phyloP scores from a whole-genome alignment of 1,139 yeast species.

The Saccharomyces hybrid region DNA sequence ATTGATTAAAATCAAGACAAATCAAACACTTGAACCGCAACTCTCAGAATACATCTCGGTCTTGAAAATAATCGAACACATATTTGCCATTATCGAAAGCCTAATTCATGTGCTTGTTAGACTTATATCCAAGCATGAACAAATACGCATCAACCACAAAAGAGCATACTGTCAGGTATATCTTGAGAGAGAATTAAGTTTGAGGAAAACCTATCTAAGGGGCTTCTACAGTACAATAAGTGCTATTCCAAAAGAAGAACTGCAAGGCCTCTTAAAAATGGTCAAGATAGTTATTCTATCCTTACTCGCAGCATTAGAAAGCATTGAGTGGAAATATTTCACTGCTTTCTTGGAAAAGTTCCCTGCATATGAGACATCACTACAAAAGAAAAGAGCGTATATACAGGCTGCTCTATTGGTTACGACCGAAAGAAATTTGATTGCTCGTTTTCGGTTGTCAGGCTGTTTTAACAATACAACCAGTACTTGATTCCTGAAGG shows the following conservation, averaged over 20 bases:
- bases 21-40: not conserved
- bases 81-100: conserved; percentile 9
- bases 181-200: not conserved
- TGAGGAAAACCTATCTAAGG: not conserved
- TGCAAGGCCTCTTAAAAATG: not conserved
- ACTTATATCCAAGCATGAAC: not conserved
- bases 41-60: not conserved
- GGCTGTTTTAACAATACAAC: conserved; percentile 6
- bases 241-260: not conserved
- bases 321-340: conserved; percentile 5
- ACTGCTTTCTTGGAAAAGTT: not conserved
- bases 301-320: conserved; percentile 3
- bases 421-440: conserved; percentile 13
- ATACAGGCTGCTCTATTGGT: conserved; percentile 17
- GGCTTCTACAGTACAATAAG: not conserved
- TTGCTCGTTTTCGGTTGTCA: conserved; percentile 13
- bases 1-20: conserved; percentile 1
- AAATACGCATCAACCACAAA: not conserved
- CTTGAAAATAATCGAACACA: conserved; percentile 3
- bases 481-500: not conserved
- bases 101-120: conserved; percentile 6
- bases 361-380: not conserved
- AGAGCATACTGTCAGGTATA: not conserved
- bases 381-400: conserved; percentile 8
- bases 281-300: conserved; percentile 4